Conservation (phyloP, 2,329 filamentous ascomycete genomes). For the Exutisphaerella laricina region DNA sequence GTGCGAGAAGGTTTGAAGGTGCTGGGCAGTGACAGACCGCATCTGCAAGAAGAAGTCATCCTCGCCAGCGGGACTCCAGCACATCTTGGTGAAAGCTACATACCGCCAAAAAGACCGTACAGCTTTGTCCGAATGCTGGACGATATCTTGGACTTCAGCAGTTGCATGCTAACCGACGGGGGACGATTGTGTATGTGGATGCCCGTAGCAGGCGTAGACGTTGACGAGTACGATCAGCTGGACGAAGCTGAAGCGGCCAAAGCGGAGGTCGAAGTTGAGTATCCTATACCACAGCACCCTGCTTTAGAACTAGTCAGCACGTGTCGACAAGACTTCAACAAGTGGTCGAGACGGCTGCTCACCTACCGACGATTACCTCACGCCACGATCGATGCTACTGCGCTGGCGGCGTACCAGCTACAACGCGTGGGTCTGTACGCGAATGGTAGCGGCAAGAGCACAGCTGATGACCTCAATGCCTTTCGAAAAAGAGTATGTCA, state of each 20-base stretch:
- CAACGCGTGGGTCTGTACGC: constrained; percentile 21
- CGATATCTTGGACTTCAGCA: constrained; percentile 80
- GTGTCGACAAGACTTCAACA: constrained; percentile 83
- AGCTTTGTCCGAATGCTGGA: constrained; percentile 85
- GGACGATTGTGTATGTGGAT: constrained; percentile 94
- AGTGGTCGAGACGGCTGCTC: constrained; percentile 84
- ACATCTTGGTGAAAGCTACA: constrained; percentile 65
- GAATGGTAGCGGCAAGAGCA: constrained; percentile 36
- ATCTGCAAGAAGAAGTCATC: constrained; percentile 46
- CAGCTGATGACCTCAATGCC: constrained; percentile 61
- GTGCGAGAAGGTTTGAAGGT: constrained; percentile 89
- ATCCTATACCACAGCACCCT: constrained; percentile 71
- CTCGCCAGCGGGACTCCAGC: constrained; percentile 64
- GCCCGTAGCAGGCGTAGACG: constrained; percentile 65
- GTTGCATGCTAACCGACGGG: constrained; percentile 66
- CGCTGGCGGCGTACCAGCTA: constrained; percentile 24
- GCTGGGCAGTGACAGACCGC: constrained; percentile 64
- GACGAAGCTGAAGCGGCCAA: constrained; percentile 7
- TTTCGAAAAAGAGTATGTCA: constrained; percentile 52
- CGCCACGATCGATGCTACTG: constrained; percentile 40
- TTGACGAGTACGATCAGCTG: constrained; percentile 16
- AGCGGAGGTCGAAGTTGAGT: constrained; percentile 55
- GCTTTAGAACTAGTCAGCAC: constrained; percentile 66
- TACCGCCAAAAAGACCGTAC: constrained; percentile 87
- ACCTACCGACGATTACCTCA: constrained; percentile 73